phyloP scores from a whole-genome alignment of 1,284 basidiomycete species.

The Coriolopsis trogii region DNA sequence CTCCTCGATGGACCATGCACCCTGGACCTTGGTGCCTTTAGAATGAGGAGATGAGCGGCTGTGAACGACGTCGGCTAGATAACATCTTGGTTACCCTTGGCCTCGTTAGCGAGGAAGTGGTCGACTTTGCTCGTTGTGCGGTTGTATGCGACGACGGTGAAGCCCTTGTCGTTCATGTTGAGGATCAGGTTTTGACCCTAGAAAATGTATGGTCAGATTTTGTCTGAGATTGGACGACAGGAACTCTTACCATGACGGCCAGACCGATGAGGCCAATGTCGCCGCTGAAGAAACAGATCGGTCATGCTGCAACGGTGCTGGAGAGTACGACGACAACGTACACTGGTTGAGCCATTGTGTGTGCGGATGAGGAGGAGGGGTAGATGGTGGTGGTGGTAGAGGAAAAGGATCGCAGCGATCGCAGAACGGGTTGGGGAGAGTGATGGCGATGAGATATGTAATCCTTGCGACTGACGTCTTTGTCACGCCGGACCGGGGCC shows the following conservation, averaged over 20 bases:
- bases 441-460: constrained; percentile 40
- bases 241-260: constrained; percentile 86
- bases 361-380: constrained; percentile 28
- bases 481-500: constrained; percentile 27
- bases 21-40: constrained; percentile 91
- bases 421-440: constrained; percentile 20
- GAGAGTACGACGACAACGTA: constrained; percentile 36
- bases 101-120: constrained; percentile 94
- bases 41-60: constrained; percentile 21
- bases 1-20: constrained; percentile 94
- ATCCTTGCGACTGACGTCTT: constrained; percentile 28
- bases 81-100: constrained; percentile 75
- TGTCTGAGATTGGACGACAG: constrained; percentile 19
- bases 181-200: constrained; percentile 96
- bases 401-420: constrained; percentile 25
- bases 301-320: constrained; percentile 10
- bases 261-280: constrained; percentile 94
- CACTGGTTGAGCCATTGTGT: constrained; percentile 48
- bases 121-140: constrained; percentile 97
- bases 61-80: constrained; percentile 21
- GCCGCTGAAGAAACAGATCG: constrained; percentile 53
- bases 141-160: constrained; percentile 96
- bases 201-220: constrained; percentile 15
- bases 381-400: constrained; percentile 32
- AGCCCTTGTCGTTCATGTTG: constrained; percentile 99